Evolutionary conservation across 768 basidiomycete genomes (phyloP), one percentile per base, ranked within the genome.

Genomic region (Suillus fuscotomentosus): DNA sequence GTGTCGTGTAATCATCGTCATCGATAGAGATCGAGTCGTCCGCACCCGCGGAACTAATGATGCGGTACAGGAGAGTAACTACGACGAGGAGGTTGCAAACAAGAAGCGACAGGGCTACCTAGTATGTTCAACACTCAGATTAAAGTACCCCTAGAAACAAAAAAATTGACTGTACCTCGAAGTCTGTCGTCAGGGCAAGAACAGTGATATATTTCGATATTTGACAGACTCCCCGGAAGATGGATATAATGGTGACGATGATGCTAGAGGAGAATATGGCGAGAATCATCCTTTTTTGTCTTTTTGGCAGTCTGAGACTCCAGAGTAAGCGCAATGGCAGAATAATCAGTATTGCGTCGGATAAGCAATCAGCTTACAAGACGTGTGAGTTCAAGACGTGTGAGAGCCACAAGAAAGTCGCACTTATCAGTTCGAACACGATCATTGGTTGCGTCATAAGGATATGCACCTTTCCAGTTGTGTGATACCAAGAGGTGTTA

Each of bases 321-420:
- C 63, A 63, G 39, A 63, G 63, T 36, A 63, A 20, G 14, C 63
- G 63, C 14, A 63, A 20, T 43, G 63, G 60, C 17, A 63, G 27
- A 45, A 36, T 6, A 4, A 38, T 20, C 38, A 63, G 24, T 43
- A 48, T 63, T 14, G n/a, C 34, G 31, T 63, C 63, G 8, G 63
- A 63, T 31, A 63, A 34, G 9, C 36, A 43, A 20, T 63, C 60
- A 45, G 8, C 63, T 63, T 42, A 17, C 3, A 13, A 45, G 14
- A 22, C 8, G 24, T 14, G 14, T 60, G 24, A 62, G 54, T 36
- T 59, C 20, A 14, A 4, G 24, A 59, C 5, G 22, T 41, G 56
- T 17, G 60, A 59, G 11, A 59, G 24, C 53, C 31, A n/a, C 38
- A 36, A 36, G 31, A 61, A 54, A 31, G 56, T 17, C 61, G 13